Evolutionary conservation across 2,329 filamentous ascomycete genomes (phyloP).

Genomic region (Stachybotrys elegans): DNA sequence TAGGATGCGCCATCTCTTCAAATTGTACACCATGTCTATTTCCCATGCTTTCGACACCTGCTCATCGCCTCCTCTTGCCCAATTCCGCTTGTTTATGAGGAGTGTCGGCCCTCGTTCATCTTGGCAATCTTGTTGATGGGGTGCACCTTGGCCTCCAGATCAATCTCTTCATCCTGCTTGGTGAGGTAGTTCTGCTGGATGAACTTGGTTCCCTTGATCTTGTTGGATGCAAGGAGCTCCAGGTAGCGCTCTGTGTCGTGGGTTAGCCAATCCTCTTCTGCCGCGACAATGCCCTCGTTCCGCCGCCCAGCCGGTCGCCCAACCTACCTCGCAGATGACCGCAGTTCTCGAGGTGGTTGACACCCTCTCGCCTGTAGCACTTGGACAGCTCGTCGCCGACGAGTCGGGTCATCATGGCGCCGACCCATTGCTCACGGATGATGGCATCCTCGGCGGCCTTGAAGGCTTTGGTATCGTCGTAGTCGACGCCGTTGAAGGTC

Average conservation of each 20-base stretch:
- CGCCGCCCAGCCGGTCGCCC: background rate
- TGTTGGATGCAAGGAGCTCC: slow-evolving; percentile 68
- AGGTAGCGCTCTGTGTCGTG: slow-evolving; percentile 65
- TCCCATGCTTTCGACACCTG: no score
- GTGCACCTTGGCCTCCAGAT: slow-evolving; percentile 33
- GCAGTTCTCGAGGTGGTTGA: slow-evolving; percentile 87
- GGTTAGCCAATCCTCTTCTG: slow-evolving; percentile 10
- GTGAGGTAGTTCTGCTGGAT: slow-evolving; percentile 71
- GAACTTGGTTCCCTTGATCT: slow-evolving; percentile 75
- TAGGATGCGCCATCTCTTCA: slow-evolving; percentile 7
- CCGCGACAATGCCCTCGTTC: background rate
- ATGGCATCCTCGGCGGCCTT: slow-evolving; percentile 81
- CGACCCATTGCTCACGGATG: slow-evolving; percentile 83
- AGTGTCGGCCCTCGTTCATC: slow-evolving; percentile 28
- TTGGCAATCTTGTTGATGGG: slow-evolving; percentile 33
- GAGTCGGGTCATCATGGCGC: slow-evolving; percentile 81
- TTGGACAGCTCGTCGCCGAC: slow-evolving; percentile 80
- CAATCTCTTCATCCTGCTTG: slow-evolving; percentile 40
- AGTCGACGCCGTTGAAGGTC: slow-evolving; percentile 83
- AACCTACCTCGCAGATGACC: slow-evolving; percentile 72
- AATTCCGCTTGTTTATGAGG: slow-evolving; percentile 16
- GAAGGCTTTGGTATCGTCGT: slow-evolving; percentile 73
- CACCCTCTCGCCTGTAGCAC: slow-evolving; percentile 79
- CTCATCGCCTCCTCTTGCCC: no score
- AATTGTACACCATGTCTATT: background rate